These are phyloP conservation scores for Silene uniflora DNA, from an alignment of 148 eudicot genomes.

Conservation along the genomic window DNA sequence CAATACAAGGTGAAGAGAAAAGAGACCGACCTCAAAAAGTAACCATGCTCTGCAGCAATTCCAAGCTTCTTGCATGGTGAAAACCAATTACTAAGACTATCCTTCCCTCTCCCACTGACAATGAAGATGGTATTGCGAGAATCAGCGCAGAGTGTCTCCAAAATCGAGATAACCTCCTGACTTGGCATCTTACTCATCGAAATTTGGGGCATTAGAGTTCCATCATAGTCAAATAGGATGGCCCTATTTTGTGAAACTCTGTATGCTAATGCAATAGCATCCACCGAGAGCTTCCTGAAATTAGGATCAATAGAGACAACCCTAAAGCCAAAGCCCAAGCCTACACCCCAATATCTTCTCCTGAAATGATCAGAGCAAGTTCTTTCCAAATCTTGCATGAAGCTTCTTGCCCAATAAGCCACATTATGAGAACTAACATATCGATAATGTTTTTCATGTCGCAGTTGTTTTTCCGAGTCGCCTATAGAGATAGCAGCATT, in stretches of 20 bases:
- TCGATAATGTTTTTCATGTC: conserved; percentile 41
- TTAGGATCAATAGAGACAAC: conserved; percentile 41
- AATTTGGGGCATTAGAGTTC: conserved; percentile 37
- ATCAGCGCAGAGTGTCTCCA: conserved; percentile 34
- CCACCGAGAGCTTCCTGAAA: conserved; percentile 39
- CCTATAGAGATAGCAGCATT: conserved; percentile 29
- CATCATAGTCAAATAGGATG: conserved; percentile 41
- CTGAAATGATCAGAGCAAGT: conserved; percentile 37
- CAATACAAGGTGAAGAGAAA: neutral
- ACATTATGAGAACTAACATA: conserved; percentile 36
- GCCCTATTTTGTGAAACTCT: conserved; percentile 34
- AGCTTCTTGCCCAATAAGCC: conserved; percentile 39
- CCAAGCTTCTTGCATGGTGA: conserved; percentile 42
- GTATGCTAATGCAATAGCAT: conserved; percentile 32
- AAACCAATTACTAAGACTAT: conserved; percentile 39
- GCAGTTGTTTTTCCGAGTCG: conserved; percentile 30
- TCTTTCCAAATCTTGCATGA: conserved; percentile 41
- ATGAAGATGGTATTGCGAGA: conserved; percentile 34
- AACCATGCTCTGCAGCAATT: conserved; percentile 47
- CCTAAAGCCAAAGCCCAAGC: conserved; percentile 40
- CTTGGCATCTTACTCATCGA: conserved; percentile 30
- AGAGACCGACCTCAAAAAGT: conserved; percentile 32
- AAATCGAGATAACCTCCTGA: conserved; percentile 29
- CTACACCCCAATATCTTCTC: conserved; percentile 42
- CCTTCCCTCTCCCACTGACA: conserved; percentile 44